Percentiles rank a stretch among this genome's conserved stretches.
Conservation (phyloP, 495 filamentous ascomycete genomes). For the Gamarada debralockiae region DNA sequence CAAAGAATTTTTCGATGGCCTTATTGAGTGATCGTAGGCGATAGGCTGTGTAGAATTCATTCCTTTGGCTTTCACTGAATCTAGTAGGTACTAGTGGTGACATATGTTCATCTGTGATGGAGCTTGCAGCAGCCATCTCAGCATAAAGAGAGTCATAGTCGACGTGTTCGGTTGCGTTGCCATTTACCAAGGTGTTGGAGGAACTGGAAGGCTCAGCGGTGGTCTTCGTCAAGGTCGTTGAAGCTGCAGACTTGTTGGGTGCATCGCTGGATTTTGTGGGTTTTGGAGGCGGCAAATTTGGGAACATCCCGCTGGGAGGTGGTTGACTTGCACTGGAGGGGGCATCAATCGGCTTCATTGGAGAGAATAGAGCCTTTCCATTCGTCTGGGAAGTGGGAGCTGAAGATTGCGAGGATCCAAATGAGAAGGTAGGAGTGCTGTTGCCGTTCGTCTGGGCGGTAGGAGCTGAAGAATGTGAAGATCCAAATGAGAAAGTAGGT, state of each 20-base stretch:
- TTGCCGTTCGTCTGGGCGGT: neutral
- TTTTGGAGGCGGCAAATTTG: neutral
- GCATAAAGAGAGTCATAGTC: neutral
- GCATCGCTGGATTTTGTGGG: neutral
- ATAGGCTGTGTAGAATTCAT: constrained; percentile 19
- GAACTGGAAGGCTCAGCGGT: neutral
- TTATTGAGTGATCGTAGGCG: constrained; percentile 23
- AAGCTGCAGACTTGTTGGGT: neutral
- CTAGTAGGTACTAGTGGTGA: constrained; percentile 12
- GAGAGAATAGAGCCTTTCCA: neutral
- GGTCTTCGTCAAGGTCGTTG: neutral
- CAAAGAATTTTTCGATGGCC: constrained; percentile 16
- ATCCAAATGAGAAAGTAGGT: constrained; percentile 3
- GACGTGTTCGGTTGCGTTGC: neutral
- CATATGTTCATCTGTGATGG: constrained; percentile 10
- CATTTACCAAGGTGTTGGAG: neutral
- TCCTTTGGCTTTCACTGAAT: constrained; percentile 14
- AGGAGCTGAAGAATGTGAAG: neutral
- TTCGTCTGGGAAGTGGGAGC: neutral
- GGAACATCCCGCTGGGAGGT: constrained; percentile 15
- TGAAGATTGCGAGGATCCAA: neutral
- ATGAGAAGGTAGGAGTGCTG: constrained; percentile 1
- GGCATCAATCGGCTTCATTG: constrained; percentile 6
- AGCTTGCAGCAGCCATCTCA: constrained; percentile 1
- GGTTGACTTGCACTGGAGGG: constrained; percentile 7